Base-by-base conservation (phyloP, 129 eudicot genomes). In the Daucus carota region DNA sequence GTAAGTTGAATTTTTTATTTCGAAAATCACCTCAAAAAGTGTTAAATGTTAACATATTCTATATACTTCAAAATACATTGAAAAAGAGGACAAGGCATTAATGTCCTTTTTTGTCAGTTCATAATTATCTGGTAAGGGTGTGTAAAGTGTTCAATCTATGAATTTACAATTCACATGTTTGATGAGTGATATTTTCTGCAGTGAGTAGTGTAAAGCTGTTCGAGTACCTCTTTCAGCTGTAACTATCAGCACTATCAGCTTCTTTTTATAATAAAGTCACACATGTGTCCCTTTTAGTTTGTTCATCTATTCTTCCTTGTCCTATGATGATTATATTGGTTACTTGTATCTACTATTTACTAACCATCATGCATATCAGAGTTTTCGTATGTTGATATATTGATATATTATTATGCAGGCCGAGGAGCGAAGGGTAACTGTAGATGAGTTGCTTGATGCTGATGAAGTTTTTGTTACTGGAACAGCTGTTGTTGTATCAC, bases 401-500 rank as follows among this genome's bases (percentile, higher is more conserved):
- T 57, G 15, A 29, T 24, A 42, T 41, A 44, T 70, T 70, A n/a
- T 24, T 7, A 6, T 78, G 18, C 45, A 89, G 97, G 96, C 86
- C 47, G 89, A 73, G 80, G 96, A 89, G 66, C 82, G 81, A 73
- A 48, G 31, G 38, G 88, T 92, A 54, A 65, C 88, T 20, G 92
- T 92, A 75, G 92, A 92, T 7, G 97, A 89, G 77, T 81, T 92
- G 86, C 92, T 92, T 50, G 89, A 89, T 63, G 97, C 97, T 36
- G 97, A 92, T 82, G 97, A 92, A 82, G 97, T 92, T 28, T 92
- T 92, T 69, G 90, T 95, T 67, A 92, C 97, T 2, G 97, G 97
- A 78, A 92, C 97, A 26, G 97, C 96, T 8, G 97, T 92, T 72
- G 96, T 89, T 75, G 83, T 92, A 70, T 89, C 92, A 62, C 93